Percentiles rank a stretch among this genome's conserved stretches.
Evolutionary conservation across 2,329 filamentous ascomycete genomes (phyloP).

Genomic region (Venturia asperata): DNA sequence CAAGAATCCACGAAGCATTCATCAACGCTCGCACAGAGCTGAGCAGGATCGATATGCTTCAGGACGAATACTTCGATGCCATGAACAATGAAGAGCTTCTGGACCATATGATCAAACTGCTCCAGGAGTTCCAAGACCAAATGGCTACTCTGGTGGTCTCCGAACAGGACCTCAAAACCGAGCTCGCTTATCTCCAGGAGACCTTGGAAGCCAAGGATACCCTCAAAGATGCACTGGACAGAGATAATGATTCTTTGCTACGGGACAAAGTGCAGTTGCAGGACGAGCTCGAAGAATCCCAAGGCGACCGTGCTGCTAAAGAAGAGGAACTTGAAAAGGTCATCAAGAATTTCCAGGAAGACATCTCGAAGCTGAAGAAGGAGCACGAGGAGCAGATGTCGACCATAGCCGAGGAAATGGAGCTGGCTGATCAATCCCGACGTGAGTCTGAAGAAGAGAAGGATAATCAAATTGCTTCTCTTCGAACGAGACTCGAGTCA

Average conservation of each 20-base stretch:
- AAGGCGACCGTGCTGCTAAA: not conserved
- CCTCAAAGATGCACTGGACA: not conserved
- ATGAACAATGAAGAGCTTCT: not conserved
- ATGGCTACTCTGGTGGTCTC: not conserved
- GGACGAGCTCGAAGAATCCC: not conserved
- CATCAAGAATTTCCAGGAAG: not conserved
- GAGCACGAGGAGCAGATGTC: not conserved
- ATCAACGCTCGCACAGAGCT: constrained; percentile 1
- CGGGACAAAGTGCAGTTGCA: constrained; percentile 4
- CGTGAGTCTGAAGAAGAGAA: not conserved
- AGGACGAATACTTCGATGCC: not conserved
- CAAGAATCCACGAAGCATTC: not conserved
- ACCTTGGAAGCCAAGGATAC: not conserved
- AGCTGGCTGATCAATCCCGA: not conserved
- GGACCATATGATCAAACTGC: not conserved
- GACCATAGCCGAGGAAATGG: not conserved
- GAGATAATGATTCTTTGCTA: constrained; percentile 1
- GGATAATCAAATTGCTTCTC: not conserved
- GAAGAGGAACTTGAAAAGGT: not conserved
- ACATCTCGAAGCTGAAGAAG: not conserved
- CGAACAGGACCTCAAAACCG: not conserved
- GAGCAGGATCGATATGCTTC: not conserved
- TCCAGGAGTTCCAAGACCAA: not conserved
- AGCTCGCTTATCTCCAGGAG: not conserved
- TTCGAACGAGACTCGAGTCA: not conserved